These are phyloP conservation scores for Articulospora tetracladia DNA, from an alignment of 495 filamentous ascomycete species.

Conservation along the genomic window DNA sequence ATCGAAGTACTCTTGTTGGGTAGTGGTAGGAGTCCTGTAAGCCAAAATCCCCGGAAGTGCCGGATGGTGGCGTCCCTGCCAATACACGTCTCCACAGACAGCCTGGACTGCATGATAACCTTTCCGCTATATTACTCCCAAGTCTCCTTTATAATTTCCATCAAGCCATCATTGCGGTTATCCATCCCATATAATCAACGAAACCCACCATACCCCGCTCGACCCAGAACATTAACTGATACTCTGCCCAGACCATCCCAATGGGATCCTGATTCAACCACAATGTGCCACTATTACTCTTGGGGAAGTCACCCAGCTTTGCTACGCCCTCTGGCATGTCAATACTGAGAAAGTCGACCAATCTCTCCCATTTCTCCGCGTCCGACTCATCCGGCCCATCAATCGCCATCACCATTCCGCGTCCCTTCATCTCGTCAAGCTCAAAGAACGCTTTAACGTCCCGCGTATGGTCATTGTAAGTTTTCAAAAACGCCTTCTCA, in stretches of 20 bases:
- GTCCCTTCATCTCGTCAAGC: neutral
- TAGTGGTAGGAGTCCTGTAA: too few species aligned
- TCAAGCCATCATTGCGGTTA: too few species aligned
- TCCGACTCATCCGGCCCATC: neutral
- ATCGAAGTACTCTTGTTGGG: too few species aligned
- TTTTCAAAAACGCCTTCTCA: conserved; percentile 8
- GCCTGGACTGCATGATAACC: too few species aligned
- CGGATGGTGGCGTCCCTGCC: too few species aligned
- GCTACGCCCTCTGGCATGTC: neutral
- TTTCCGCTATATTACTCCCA: too few species aligned
- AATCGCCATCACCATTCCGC: conserved; percentile 4
- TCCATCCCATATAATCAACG: too few species aligned
- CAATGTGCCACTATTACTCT: conserved; percentile 3
- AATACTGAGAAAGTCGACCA: conserved; percentile 7
- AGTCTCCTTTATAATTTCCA: too few species aligned
- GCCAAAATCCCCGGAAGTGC: too few species aligned
- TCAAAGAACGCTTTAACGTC: conserved; percentile 5
- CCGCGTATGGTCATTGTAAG: neutral
- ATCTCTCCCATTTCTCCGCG: neutral
- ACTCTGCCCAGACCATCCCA: neutral
- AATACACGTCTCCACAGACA: too few species aligned
- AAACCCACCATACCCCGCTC: too few species aligned
- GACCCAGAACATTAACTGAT: too few species aligned
- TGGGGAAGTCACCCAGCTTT: conserved; percentile 7
- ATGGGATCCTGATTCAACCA: neutral